phyloP scores from a whole-genome alignment of 2,329 filamentous ascomycete species.

The Graphium sp. region DNA sequence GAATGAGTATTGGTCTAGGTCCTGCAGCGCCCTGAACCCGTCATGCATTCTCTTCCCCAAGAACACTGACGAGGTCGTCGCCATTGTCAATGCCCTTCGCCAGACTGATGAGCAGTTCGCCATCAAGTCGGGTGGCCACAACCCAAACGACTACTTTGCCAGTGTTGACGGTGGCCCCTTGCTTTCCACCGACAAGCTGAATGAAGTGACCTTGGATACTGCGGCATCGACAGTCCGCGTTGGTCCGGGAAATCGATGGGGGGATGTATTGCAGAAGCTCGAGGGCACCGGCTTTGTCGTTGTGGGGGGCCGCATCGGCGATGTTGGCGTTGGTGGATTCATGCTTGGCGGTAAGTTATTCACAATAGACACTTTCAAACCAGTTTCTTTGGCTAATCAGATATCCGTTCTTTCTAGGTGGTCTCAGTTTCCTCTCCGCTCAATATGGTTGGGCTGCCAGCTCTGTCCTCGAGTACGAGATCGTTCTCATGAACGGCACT shows the following conservation, averaged over 20 bases:
- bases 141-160: slow-evolving; percentile 33
- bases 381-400: slow-evolving; percentile 10
- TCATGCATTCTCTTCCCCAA: slow-evolving; percentile 28
- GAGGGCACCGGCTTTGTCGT: slow-evolving; percentile 21
- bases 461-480: slow-evolving; percentile 27
- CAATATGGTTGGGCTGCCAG: slow-evolving; percentile 33
- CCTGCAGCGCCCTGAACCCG: slow-evolving; percentile 23
- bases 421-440: slow-evolving; percentile 30
- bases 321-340: slow-evolving; percentile 28
- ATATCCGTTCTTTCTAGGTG: slow-evolving; percentile 21
- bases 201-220: slow-evolving; percentile 20
- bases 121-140: slow-evolving; percentile 39
- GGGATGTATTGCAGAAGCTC: slow-evolving; percentile 19
- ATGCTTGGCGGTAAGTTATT: slow-evolving; percentile 34
- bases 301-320: slow-evolving; percentile 25
- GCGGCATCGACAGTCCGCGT: slow-evolving; percentile 20
- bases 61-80: slow-evolving; percentile 30
- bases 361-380: background rate
- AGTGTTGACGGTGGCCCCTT: slow-evolving; percentile 29
- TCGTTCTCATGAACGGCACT: slow-evolving; percentile 32
- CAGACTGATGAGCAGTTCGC: slow-evolving; percentile 31
- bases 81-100: slow-evolving; percentile 30
- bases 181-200: slow-evolving; percentile 27
- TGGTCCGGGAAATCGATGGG: slow-evolving; percentile 26
- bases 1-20: slow-evolving; percentile 26